These are phyloP conservation scores for Trichoderma simmonsii DNA, from an alignment of 2,329 filamentous ascomycete genomes.

Conservation along the genomic window DNA sequence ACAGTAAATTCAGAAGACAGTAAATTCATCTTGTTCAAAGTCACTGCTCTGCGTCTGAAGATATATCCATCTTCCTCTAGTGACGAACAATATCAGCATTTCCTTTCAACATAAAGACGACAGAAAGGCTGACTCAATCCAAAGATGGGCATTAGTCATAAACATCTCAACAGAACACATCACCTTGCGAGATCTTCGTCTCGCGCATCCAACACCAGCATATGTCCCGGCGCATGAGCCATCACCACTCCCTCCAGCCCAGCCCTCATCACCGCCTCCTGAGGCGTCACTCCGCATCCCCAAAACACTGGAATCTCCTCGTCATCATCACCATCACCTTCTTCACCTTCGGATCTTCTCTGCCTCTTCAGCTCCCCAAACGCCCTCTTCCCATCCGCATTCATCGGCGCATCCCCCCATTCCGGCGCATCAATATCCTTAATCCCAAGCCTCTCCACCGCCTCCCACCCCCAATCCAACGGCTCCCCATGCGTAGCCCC, in stretches of 20 bases:
- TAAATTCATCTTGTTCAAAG: not conserved
- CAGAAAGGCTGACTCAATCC: not conserved
- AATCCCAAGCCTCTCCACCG: slow-evolving; percentile 51
- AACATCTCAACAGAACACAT: not conserved
- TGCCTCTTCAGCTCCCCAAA: slow-evolving; percentile 30
- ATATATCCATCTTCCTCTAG: not conserved
- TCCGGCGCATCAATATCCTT: slow-evolving; percentile 49
- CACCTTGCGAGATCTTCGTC: slow-evolving; percentile 36
- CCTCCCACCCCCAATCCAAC: slow-evolving; percentile 63
- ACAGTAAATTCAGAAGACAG: not conserved
- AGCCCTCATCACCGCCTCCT: slow-evolving; percentile 59
- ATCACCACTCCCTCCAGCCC: slow-evolving; percentile 54
- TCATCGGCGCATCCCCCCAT: slow-evolving; percentile 53
- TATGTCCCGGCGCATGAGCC: slow-evolving; percentile 60
- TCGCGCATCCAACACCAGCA: slow-evolving; percentile 55
- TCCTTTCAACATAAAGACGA: not conserved
- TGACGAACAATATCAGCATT: not conserved
- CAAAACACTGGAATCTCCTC: slow-evolving; percentile 54
- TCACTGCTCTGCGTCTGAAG: not conserved
- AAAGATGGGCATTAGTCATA: not conserved
- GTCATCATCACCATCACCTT: slow-evolving; percentile 24
- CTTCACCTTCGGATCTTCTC: slow-evolving; percentile 19
- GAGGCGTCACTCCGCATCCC: slow-evolving; percentile 65
- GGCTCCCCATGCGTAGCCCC: slow-evolving; percentile 60
- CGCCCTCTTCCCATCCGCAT: slow-evolving; percentile 36